Conservation (phyloP, 176 grass and related monocot species). For the barley (Hordeum vulgare) region DNA sequence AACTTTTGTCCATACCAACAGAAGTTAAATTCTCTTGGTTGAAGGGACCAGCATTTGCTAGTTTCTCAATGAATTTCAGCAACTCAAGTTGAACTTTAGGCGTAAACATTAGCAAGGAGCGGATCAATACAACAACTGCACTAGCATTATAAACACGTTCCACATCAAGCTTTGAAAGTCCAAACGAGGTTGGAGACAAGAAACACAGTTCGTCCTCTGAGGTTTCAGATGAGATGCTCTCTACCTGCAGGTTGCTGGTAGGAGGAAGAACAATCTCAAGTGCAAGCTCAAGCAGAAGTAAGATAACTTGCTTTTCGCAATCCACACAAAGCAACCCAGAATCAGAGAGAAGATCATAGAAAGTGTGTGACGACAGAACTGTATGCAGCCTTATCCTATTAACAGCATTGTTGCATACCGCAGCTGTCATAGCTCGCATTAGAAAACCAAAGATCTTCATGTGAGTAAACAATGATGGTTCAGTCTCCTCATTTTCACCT, state of each 20-base stretch:
- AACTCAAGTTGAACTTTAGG: conserved; percentile 94
- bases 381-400: conserved; percentile 88
- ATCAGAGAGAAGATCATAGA: conserved; percentile 94
- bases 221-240: conserved; percentile 42
- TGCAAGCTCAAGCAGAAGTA: conserved; percentile 96
- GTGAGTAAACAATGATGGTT: conserved; percentile 52
- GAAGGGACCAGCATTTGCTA: conserved; percentile 77
- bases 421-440: conserved; percentile 88
- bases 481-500: conserved; percentile 32
- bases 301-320: conserved; percentile 89
- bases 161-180: conserved; percentile 73
- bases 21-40: conserved; percentile 99
- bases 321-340: conserved; percentile 91
- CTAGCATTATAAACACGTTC: conserved; percentile 92
- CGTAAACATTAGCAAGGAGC: conserved; percentile 77
- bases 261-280: conserved; percentile 92
- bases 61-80: conserved; percentile 82
- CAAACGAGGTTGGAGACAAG: conserved; percentile 61
- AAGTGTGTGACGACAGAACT: conserved; percentile 79
- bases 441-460: conserved; percentile 85
- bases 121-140: conserved; percentile 73
- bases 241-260: conserved; percentile 52
- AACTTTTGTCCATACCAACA: conserved; percentile 60
- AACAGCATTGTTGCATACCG: conserved; percentile 78
- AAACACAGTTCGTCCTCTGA: conserved; percentile 53